Percentiles rank a stretch among this genome's conserved stretches.
Evolutionary conservation across 306 rosid species (phyloP).

Genomic region (Rosa chinensis): DNA sequence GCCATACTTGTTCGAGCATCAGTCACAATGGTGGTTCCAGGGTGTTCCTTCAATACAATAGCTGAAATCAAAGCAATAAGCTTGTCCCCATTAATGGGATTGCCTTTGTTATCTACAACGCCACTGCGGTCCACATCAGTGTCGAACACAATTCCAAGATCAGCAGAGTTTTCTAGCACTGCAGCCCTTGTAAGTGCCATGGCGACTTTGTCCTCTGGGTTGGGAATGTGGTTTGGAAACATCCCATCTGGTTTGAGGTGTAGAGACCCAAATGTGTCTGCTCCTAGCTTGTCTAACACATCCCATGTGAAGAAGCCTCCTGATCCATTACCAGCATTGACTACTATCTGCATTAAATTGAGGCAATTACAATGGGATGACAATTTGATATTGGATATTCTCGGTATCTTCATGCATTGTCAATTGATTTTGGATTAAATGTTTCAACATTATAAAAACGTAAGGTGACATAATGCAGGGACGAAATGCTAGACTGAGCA

Average conservation of each 20-base stretch:
- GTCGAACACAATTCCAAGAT: constrained; percentile 84
- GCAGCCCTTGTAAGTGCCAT: constrained; percentile 80
- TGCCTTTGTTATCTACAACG: constrained; percentile 66
- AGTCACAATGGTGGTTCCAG: constrained; percentile 72
- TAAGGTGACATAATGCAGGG: not conserved
- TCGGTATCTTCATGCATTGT: not conserved
- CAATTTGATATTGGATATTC: not conserved
- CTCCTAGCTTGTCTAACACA: constrained; percentile 88
- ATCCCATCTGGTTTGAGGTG: constrained; percentile 87
- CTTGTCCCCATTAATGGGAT: constrained; percentile 77
- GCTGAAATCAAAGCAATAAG: constrained; percentile 86
- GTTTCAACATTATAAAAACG: not conserved
- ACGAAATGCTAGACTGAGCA: constrained; percentile 8
- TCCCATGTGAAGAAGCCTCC: constrained; percentile 94
- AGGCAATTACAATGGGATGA: not conserved
- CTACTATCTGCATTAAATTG: constrained; percentile 60
- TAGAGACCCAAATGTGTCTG: constrained; percentile 88
- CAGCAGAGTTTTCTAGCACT: constrained; percentile 61
- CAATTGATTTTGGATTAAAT: not conserved
- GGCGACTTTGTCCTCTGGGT: constrained; percentile 81
- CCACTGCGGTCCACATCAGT: constrained; percentile 93
- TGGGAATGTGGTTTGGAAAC: constrained; percentile 95
- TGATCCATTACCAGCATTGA: constrained; percentile 92
- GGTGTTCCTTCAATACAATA: constrained; percentile 69
- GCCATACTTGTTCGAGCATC: constrained; percentile 84